These are phyloP conservation scores for Adansonia rubrostipa DNA, from an alignment of 441 rosid species.

Conservation along the genomic window DNA sequence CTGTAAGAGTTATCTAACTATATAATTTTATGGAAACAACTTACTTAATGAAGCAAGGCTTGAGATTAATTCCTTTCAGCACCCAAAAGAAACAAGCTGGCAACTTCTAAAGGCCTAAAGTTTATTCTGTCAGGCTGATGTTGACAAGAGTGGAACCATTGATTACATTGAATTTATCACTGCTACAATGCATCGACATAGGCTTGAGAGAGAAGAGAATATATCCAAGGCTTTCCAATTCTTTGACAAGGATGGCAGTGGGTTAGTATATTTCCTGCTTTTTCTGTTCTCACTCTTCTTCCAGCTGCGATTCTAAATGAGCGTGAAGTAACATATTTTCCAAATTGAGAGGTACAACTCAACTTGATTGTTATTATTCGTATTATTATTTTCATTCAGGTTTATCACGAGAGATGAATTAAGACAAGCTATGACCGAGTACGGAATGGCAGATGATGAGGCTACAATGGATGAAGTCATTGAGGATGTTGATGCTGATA, in stretches of 20 bases:
- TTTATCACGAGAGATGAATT: constrained; percentile 87
- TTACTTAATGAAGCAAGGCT: not conserved
- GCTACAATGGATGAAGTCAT: constrained; percentile 75
- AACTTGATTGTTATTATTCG: too few species aligned
- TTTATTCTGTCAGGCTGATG: constrained; percentile 64
- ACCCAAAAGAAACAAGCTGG: not conserved
- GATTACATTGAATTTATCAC: constrained; percentile 81
- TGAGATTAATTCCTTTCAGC: not conserved
- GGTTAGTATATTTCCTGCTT: constrained; percentile 45
- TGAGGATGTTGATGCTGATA: constrained; percentile 63
- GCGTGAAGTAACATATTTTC: too few species aligned
- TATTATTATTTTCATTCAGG: constrained; percentile 33
- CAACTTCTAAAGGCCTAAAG: constrained; percentile 7
- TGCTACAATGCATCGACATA: constrained; percentile 84
- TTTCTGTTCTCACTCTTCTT: not conserved
- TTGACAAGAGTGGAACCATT: constrained; percentile 71
- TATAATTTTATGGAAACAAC: too few species aligned
- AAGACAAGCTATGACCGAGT: constrained; percentile 67
- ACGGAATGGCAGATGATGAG: constrained; percentile 77
- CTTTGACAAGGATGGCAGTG: constrained; percentile 74
- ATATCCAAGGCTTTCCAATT: constrained; percentile 63
- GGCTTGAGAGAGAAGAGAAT: constrained; percentile 75
- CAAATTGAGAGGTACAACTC: too few species aligned
- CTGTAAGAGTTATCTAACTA: constrained; percentile 54
- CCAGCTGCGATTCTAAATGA: too few species aligned